Evolutionary conservation across 2,329 filamentous ascomycete genomes (phyloP).

Genomic region (Calonectria honghensis): DNA sequence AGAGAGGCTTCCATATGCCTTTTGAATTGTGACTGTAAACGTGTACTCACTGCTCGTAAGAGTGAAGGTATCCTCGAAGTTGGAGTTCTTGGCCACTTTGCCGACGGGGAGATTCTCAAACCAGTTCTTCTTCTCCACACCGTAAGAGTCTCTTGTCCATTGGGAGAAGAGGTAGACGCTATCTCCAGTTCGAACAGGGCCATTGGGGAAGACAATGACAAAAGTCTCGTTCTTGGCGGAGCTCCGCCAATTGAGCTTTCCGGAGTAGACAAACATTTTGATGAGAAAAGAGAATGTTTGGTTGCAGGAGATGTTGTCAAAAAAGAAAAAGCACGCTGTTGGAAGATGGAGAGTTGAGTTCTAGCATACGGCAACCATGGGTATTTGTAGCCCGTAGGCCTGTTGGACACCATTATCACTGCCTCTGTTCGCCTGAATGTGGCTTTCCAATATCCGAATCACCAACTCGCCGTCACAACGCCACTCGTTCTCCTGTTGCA

Average conservation of each 20-base stretch:
- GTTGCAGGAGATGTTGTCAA: neutral
- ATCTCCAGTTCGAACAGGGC: conserved; percentile 46
- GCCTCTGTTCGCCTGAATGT: neutral
- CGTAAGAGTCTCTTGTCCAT: conserved; percentile 43
- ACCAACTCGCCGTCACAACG: neutral
- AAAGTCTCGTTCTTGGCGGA: conserved; percentile 47
- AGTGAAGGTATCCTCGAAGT: conserved; percentile 31
- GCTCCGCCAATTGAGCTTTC: conserved; percentile 45
- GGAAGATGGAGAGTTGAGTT: neutral
- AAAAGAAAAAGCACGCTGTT: neutral
- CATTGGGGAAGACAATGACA: conserved; percentile 42
- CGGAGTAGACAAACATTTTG: conserved; percentile 48
- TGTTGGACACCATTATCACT: neutral
- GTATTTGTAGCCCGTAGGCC: neutral
- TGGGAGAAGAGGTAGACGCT: conserved; percentile 48
- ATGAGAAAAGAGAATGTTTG: neutral
- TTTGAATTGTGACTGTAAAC: conserved; percentile 38
- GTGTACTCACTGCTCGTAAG: conserved; percentile 39
- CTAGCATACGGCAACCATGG: neutral
- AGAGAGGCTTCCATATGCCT: conserved; percentile 40
- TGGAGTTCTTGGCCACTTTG: conserved; percentile 20
- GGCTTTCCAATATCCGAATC: neutral
- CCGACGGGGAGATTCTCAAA: conserved; percentile 41
- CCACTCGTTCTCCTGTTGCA: neutral
- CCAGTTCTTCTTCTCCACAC: conserved; percentile 44